Percentiles rank a stretch among this genome's conserved stretches.
Evolutionary conservation across 352 stramenopile genomes (phyloP).

Genomic region (Pythium guiyangense): DNA sequence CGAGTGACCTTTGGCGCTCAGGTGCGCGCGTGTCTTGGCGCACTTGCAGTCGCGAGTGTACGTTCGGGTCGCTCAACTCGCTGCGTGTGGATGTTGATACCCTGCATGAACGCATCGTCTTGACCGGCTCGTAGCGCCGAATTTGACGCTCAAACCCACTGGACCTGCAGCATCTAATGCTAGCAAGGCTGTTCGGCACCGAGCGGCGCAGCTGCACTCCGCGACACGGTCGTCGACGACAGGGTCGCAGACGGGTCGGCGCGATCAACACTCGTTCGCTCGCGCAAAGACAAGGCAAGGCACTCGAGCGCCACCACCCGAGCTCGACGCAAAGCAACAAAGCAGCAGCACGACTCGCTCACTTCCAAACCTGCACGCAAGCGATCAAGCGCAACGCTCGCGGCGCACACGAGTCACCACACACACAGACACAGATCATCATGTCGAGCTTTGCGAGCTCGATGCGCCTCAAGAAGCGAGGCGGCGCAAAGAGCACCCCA

Average conservation of each 20-base stretch:
- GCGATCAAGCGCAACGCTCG: neutral
- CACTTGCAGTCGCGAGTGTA: too few species aligned
- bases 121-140: too few species aligned
- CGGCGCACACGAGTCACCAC: neutral
- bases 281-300: too few species aligned
- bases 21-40: too few species aligned
- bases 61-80: too few species aligned
- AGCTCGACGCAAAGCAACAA: too few species aligned
- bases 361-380: neutral
- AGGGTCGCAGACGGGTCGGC: neutral
- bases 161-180: too few species aligned
- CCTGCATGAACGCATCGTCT: too few species aligned
- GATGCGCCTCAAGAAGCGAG: constrained; percentile 2
- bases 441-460: constrained; percentile 4
- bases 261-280: neutral
- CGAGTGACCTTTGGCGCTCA: too few species aligned
- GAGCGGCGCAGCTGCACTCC: neutral
- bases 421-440: neutral
- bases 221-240: neutral
- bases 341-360: neutral
- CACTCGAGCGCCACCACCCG: neutral
- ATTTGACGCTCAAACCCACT: too few species aligned
- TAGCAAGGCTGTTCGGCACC: too few species aligned
- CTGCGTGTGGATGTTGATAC: too few species aligned
- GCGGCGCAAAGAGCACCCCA: neutral